A percentile compares a stretch with the other conserved stretches of the same genome.
These are phyloP conservation scores for Sphagnum magellanicum DNA, from an alignment of 228 moss, liverwort and hornwort genomes.

Conservation along the genomic window DNA sequence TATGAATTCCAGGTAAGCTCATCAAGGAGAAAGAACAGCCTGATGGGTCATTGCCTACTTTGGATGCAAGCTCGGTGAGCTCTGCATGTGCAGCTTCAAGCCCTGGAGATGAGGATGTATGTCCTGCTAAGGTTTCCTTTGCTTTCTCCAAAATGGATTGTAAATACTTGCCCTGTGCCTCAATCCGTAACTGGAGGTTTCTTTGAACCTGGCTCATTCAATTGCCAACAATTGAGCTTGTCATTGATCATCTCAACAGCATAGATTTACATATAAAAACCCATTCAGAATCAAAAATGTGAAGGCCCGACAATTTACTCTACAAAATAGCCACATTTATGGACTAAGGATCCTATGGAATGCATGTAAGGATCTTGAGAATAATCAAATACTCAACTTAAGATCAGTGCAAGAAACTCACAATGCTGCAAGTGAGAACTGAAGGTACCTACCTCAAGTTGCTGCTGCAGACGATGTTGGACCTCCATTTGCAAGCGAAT, in stretches of 20 bases:
- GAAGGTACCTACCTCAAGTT: slow-evolving; percentile 59
- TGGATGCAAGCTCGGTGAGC: slow-evolving; percentile 57
- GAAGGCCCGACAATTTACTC: too few relatives aligned
- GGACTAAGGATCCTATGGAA: neutral
- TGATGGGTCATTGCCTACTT: slow-evolving; percentile 50
- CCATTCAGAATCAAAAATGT: neutral
- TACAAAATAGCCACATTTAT: too few relatives aligned
- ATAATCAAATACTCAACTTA: neutral
- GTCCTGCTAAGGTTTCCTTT: slow-evolving; percentile 50
- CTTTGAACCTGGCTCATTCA: slow-evolving; percentile 60
- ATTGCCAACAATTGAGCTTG: neutral
- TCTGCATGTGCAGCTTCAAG: slow-evolving; percentile 50
- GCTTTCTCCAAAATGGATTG: slow-evolving; percentile 79
- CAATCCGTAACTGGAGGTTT: slow-evolving; percentile 89
- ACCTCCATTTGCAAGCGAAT: slow-evolving; percentile 90
- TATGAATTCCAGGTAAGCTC: slow-evolving; percentile 38
- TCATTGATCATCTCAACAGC: neutral
- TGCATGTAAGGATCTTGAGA: neutral
- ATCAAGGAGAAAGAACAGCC: slow-evolving; percentile 43
- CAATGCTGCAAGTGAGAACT: neutral
- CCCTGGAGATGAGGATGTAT: slow-evolving; percentile 36
- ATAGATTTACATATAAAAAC: neutral
- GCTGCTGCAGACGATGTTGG: slow-evolving; percentile 87
- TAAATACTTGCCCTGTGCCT: slow-evolving; percentile 93
- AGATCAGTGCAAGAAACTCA: neutral